Evolutionary conservation across 2,329 filamentous ascomycete species (phyloP).

Genomic region (Daldinia eschscholtzii): DNA sequence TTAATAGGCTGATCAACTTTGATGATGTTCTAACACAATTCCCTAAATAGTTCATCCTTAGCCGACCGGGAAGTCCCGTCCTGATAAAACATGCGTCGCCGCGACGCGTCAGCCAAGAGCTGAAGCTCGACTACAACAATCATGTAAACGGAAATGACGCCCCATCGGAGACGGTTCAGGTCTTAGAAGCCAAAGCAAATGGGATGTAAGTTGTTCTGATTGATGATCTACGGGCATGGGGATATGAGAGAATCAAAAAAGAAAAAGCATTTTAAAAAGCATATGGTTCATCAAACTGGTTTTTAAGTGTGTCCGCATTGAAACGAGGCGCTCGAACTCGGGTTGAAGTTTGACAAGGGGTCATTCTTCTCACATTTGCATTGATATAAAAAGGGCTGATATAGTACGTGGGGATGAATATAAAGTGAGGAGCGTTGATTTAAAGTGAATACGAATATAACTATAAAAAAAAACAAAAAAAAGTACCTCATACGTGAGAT

Average conservation of each 20-base stretch:
- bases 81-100: slow-evolving; percentile 70
- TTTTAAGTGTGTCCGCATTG: slow-evolving; percentile 31
- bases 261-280: slow-evolving; percentile 25
- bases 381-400: slow-evolving; percentile 13
- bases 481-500: slow-evolving; percentile 9
- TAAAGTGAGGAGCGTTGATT: slow-evolving; percentile 7
- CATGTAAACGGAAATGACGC: slow-evolving; percentile 46
- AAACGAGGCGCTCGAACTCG: slow-evolving; percentile 19
- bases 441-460: slow-evolving; percentile 2
- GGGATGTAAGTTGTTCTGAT: slow-evolving; percentile 46
- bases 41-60: slow-evolving; percentile 74
- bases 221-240: background rate
- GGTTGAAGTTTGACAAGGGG: background rate
- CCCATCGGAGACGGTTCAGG: slow-evolving; percentile 52
- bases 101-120: slow-evolving; percentile 59
- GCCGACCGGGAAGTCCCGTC: slow-evolving; percentile 76
- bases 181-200: slow-evolving; percentile 58
- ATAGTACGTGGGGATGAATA: slow-evolving; percentile 13
- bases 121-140: slow-evolving; percentile 53
- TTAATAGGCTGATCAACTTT: background rate
- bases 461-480: background rate
- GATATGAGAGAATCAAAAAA: slow-evolving; percentile 10
- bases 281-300: slow-evolving; percentile 16
- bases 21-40: slow-evolving; percentile 27
- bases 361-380: slow-evolving; percentile 13